These are phyloP conservation scores for Neophaeococcomyces mojaviensis DNA, from an alignment of 2,329 filamentous ascomycete species.

Conservation along the genomic window DNA sequence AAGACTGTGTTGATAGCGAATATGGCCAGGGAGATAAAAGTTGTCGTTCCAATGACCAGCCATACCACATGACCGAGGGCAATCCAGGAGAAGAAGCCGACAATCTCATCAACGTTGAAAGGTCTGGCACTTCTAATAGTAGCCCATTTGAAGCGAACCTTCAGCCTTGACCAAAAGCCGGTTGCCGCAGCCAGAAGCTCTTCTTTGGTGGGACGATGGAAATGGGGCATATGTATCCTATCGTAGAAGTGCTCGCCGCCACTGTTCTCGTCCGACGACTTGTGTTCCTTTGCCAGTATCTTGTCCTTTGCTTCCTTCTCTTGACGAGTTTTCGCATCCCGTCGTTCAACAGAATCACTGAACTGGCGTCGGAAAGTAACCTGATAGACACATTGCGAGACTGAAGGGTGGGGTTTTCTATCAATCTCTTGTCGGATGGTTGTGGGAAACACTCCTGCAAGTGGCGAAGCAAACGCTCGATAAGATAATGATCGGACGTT, in stretches of 20 bases:
- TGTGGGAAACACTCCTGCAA: neutral
- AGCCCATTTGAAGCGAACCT: conserved; percentile 94
- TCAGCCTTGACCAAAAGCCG: conserved; percentile 83
- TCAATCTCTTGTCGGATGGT: neutral
- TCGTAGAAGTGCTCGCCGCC: conserved; percentile 45
- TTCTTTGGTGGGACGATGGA: conserved; percentile 81
- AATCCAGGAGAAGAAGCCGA: conserved; percentile 92
- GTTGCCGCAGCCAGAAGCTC: conserved; percentile 86
- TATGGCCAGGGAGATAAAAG: conserved; percentile 88
- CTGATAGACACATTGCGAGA: neutral
- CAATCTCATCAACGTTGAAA: conserved; percentile 94
- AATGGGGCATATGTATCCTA: conserved; percentile 62
- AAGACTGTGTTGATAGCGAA: conserved; percentile 92
- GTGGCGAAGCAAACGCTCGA: too few species aligned
- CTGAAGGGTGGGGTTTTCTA: neutral
- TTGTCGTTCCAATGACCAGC: conserved; percentile 94
- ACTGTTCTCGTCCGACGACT: conserved; percentile 16
- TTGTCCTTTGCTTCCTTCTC: conserved; percentile 26
- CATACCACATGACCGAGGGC: conserved; percentile 87
- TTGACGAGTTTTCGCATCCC: conserved; percentile 26
- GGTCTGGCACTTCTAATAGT: conserved; percentile 89
- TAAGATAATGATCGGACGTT: too few species aligned
- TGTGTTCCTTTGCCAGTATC: conserved; percentile 13
- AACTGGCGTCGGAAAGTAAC: neutral
- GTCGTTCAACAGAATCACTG: neutral